These are phyloP conservation scores for Claviceps lovelessii DNA, from an alignment of 2,329 filamentous ascomycete genomes.

Conservation along the genomic window DNA sequence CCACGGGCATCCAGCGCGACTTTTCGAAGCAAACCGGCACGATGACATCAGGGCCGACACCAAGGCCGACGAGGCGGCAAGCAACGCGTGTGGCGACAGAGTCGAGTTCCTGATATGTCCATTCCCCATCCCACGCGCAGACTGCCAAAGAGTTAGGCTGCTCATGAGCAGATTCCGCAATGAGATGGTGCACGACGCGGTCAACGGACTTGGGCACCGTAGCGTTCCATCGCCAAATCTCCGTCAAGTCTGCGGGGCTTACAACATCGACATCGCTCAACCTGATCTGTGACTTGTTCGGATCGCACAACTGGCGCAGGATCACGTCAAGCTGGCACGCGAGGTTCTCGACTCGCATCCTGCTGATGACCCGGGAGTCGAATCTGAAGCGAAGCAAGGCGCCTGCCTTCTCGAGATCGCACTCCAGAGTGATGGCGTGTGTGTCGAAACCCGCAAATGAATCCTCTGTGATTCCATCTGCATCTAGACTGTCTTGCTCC, in stretches of 20 bases:
- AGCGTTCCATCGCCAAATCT: constrained; percentile 10
- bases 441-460: neutral
- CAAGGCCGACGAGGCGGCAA: constrained; percentile 4
- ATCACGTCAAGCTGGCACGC: neutral
- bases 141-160: constrained; percentile 9
- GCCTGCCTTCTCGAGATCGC: neutral
- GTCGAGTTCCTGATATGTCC: constrained; percentile 12
- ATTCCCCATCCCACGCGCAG: constrained; percentile 13
- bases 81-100: constrained; percentile 4
- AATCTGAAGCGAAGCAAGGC: constrained; percentile 1
- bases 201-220: constrained; percentile 4
- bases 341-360: neutral
- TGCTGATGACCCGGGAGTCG: constrained; percentile 1
- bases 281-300: neutral
- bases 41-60: constrained; percentile 9
- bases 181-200: constrained; percentile 10
- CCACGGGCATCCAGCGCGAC: constrained; percentile 10
- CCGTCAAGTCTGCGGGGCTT: neutral
- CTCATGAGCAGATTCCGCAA: constrained; percentile 4
- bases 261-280: constrained; percentile 1
- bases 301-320: neutral
- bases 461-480: neutral
- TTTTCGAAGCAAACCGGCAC: constrained; percentile 12
- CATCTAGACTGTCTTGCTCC: neutral
- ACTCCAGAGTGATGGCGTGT: constrained; percentile 1